Conservation (phyloP, 495 filamentous ascomycete species). For the Penicillium maclennaniae region DNA sequence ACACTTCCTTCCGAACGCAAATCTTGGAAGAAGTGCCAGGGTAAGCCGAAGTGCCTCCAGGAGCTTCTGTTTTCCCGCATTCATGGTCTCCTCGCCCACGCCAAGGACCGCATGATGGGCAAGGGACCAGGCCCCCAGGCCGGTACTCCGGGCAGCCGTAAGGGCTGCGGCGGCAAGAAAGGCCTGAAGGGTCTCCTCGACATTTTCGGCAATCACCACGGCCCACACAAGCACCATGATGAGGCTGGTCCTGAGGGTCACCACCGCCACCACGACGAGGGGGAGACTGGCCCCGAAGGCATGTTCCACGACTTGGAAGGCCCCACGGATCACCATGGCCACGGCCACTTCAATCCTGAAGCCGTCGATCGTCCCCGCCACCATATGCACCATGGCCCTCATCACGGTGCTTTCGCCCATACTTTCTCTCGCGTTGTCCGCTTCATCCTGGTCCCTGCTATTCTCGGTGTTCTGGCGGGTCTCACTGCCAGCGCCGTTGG, state of each 20-base stretch:
- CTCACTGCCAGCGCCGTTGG: slow-evolving; percentile 49
- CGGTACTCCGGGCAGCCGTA: slow-evolving; percentile 28
- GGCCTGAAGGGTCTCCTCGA: slow-evolving; percentile 8
- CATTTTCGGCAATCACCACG: slow-evolving; percentile 9
- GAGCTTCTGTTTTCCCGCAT: slow-evolving; percentile 38
- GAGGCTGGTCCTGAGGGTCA: slow-evolving; percentile 10
- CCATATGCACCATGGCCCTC: slow-evolving; percentile 18
- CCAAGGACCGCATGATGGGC: slow-evolving; percentile 38
- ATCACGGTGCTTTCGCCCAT: slow-evolving; percentile 39
- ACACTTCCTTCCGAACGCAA: slow-evolving; percentile 26
- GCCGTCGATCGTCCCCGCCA: slow-evolving; percentile 27
- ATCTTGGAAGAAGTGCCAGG: slow-evolving; percentile 42
- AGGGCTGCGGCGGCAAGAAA: slow-evolving; percentile 30
- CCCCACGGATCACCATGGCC: slow-evolving; percentile 7
- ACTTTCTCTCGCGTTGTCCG: slow-evolving; percentile 45
- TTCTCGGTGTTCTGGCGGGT: slow-evolving; percentile 47
- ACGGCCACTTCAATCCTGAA: slow-evolving; percentile 11
- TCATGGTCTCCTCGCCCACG: slow-evolving; percentile 33
- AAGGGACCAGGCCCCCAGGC: slow-evolving; percentile 26
- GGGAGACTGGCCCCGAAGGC: slow-evolving; percentile 10
- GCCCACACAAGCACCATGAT: slow-evolving; percentile 10
- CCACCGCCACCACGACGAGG: slow-evolving; percentile 9
- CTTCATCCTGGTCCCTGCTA: slow-evolving; percentile 46
- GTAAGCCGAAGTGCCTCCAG: slow-evolving; percentile 38
- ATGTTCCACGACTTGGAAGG: slow-evolving; percentile 5